Conservation (phyloP, 2,329 filamentous ascomycete species). For the Aspergillus niger region DNA sequence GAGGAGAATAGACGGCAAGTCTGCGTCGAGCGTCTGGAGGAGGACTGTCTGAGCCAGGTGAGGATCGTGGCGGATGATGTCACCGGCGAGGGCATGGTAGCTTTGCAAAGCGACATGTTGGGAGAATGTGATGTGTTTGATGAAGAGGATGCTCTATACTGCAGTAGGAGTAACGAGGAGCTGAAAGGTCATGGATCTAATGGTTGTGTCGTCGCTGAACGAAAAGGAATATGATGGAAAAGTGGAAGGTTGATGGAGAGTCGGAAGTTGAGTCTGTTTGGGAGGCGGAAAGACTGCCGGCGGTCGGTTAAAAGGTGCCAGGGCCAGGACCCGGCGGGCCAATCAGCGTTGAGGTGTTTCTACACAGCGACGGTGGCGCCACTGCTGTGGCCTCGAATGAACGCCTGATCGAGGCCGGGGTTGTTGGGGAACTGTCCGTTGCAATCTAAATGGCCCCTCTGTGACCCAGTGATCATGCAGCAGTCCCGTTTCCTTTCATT, state of each 20-base stretch:
- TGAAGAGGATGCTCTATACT: slow-evolving; percentile 18
- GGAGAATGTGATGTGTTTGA: slow-evolving; percentile 7
- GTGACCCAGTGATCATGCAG: not conserved
- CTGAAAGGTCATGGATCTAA: slow-evolving; percentile 10
- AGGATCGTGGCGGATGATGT: slow-evolving; percentile 51
- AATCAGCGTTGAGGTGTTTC: slow-evolving; percentile 45
- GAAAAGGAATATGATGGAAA: slow-evolving; percentile 1
- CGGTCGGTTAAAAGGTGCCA: slow-evolving; percentile 29
- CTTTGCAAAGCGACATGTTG: slow-evolving; percentile 45
- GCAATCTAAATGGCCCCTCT: not conserved
- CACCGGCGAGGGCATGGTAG: slow-evolving; percentile 41
- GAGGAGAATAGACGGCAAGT: slow-evolving; percentile 53
- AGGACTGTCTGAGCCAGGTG: slow-evolving; percentile 41
- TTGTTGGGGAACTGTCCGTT: not conserved
- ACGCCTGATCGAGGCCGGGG: slow-evolving; percentile 4
- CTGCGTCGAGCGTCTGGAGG: slow-evolving; percentile 43
- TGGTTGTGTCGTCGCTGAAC: slow-evolving; percentile 12
- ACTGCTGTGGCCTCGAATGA: slow-evolving; percentile 20
- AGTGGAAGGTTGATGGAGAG: slow-evolving; percentile 16
- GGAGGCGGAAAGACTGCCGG: slow-evolving; percentile 24
- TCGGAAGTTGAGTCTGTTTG: slow-evolving; percentile 24
- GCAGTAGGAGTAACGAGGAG: slow-evolving; percentile 15
- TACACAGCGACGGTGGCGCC: slow-evolving; percentile 37
- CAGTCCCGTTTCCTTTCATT: not conserved
- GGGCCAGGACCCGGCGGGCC: slow-evolving; percentile 29